Evolutionary conservation across 371 early-diverging fungal genomes (phyloP), one percentile per base, ranked within the genome.

Genomic region (Mortierella sp.): DNA sequence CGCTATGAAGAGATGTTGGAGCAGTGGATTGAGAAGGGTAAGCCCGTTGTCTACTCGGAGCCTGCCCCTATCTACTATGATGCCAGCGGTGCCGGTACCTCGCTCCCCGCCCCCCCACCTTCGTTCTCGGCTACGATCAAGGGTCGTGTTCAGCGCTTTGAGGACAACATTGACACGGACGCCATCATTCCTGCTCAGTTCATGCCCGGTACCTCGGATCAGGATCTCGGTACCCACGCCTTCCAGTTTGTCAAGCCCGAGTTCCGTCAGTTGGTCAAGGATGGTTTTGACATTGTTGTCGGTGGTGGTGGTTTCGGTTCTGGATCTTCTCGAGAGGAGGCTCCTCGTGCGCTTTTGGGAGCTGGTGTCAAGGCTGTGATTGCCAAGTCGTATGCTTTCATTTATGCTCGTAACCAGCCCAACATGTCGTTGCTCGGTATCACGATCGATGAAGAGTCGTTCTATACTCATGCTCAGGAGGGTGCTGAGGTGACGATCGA

Each of bases 101-200:
- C 72, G 57, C 74, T 80, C 67, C 72, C 71, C 4, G 70, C 73
- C 12, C 71, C 75, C 28, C 74, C 66, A 65, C 66, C 83, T 45
- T 68, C 83, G 30, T 77, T 80, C 67, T 58, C 82, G 16, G 79
- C 61, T 47, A 62, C 83, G 11, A 88, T 92, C 63, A 80, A 70
- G 26, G 92, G 92, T 44, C 87, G 86, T 62, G 91, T 88, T 57
- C 93, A 93, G 74, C 82, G 84, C 55, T 93, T 93, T 55, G 93
- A 80, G 48, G 93, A 93, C 70, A 82, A 93, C 82, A 81, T 93
- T 60, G 93, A 93, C 63, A 93, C 93, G 7, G 93, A 92, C 68
- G 91, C 91, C 45, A 93, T 93, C 61, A 93, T 93, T 71, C 93
- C 93, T 16, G 92, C 92, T 14, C 90, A 89, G 82, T 91, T 91